Conservation (phyloP, 257 asterid species). For the Solanum pinnatisectum region DNA sequence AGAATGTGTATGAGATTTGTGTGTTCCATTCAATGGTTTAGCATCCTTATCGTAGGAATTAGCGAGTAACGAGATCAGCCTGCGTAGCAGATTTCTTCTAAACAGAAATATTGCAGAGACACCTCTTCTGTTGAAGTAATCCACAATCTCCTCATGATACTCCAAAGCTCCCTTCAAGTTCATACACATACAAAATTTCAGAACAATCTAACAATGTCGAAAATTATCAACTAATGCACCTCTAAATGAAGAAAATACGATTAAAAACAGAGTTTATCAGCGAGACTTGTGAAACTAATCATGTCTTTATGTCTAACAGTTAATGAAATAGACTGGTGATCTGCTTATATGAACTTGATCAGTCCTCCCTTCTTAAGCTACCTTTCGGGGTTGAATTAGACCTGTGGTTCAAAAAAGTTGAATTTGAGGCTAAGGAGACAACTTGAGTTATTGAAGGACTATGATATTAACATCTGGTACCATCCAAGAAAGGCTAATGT, state of each 20-base stretch:
- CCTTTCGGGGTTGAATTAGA: neutral
- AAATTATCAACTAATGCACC: neutral
- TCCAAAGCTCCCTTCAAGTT: conserved; percentile 54
- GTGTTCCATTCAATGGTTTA: conserved; percentile 66
- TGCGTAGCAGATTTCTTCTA: conserved; percentile 59
- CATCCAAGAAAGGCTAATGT: neutral
- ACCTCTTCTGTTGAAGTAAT: conserved; percentile 51
- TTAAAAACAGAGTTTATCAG: neutral
- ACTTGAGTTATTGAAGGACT: neutral
- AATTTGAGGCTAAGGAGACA: neutral
- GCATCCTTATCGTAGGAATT: conserved; percentile 59
- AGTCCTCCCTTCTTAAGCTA: neutral
- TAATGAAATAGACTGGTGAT: neutral
- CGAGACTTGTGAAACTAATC: neutral
- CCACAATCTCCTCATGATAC: conserved; percentile 42
- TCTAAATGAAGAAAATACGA: neutral
- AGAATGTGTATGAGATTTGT: conserved; percentile 81
- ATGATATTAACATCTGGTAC: neutral
- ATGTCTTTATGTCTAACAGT: neutral
- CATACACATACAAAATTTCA: neutral
- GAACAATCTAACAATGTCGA: too few relatives aligned
- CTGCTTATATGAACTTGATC: neutral
- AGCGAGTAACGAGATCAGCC: conserved; percentile 67
- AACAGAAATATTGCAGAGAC: conserved; percentile 62
- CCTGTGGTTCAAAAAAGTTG: neutral